Conservation (phyloP, 2,329 filamentous ascomycete genomes). For the Botrytis squamosa region DNA sequence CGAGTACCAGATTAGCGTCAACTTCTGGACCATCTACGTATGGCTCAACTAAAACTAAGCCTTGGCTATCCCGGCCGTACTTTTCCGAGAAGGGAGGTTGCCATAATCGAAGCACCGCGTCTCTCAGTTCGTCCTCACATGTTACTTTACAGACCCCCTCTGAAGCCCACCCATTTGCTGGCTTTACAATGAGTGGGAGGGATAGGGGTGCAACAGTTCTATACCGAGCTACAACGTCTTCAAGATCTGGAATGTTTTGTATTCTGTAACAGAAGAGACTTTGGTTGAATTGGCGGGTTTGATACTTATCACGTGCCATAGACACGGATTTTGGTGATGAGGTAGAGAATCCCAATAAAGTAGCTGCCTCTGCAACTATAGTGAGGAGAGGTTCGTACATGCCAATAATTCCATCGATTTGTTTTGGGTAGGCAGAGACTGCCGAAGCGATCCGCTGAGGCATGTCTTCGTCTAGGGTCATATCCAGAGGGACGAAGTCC, state of each 20-base stretch:
- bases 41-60: not conserved
- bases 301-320: slow-evolving; percentile 5
- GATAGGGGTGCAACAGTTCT: not conserved
- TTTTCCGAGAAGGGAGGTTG: slow-evolving; percentile 1
- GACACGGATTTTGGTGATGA: not conserved
- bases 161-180: slow-evolving; percentile 1
- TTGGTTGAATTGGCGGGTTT: not conserved
- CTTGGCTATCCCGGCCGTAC: not conserved
- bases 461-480: not conserved
- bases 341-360: not conserved
- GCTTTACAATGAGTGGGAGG: not conserved
- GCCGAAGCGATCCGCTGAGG: not conserved
- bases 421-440: not conserved
- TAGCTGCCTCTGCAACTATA: not conserved
- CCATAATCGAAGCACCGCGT: not conserved
- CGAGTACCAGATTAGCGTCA: not conserved
- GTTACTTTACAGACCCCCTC: slow-evolving; percentile 1
- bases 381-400: not conserved
- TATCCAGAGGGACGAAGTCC: slow-evolving; percentile 6
- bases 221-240: not conserved
- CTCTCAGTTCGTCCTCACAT: not conserved
- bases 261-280: not conserved
- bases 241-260: not conserved
- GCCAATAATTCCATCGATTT: not conserved
- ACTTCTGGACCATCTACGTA: slow-evolving; percentile 1